Conservation (phyloP, 306 rosid species). For the Myrica gale region DNA sequence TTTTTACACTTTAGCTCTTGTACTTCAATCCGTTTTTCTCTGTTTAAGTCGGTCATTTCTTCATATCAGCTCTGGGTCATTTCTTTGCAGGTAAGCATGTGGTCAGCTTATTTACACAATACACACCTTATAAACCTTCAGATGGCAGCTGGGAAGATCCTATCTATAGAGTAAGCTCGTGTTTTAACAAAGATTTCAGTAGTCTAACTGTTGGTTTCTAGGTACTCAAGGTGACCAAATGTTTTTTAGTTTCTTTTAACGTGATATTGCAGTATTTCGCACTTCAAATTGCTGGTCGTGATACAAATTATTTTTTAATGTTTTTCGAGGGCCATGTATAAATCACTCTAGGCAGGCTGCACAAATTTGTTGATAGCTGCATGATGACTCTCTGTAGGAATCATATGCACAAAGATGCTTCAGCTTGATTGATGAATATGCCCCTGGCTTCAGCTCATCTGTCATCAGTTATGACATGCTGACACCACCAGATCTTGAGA, state of each 20-base stretch:
- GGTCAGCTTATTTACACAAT: slow-evolving; percentile 76
- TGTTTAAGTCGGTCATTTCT: neutral
- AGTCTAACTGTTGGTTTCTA: neutral
- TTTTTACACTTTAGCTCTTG: neutral
- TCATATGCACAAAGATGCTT: slow-evolving; percentile 70
- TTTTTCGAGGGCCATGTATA: neutral
- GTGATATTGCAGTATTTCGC: neutral
- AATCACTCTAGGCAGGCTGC: neutral
- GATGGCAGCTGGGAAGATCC: slow-evolving; percentile 84
- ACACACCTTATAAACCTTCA: slow-evolving; percentile 76
- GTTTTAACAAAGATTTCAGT: neutral
- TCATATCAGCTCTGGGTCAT: neutral
- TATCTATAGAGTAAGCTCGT: slow-evolving; percentile 60
- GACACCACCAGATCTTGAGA: slow-evolving; percentile 97
- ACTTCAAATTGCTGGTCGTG: neutral
- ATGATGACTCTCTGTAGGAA: slow-evolving; percentile 42
- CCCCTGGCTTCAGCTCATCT: slow-evolving; percentile 86
- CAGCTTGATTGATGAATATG: slow-evolving; percentile 76
- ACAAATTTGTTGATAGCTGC: neutral
- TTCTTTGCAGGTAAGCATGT: slow-evolving; percentile 74
- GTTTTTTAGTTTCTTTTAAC: neutral
- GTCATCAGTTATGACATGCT: slow-evolving; percentile 78
- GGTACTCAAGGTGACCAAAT: neutral
- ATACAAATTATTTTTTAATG: neutral
- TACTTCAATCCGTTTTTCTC: neutral